Evolutionary conservation across 148 eudicot species (phyloP).

Genomic region (Mesembryanthemum crystallinum): DNA sequence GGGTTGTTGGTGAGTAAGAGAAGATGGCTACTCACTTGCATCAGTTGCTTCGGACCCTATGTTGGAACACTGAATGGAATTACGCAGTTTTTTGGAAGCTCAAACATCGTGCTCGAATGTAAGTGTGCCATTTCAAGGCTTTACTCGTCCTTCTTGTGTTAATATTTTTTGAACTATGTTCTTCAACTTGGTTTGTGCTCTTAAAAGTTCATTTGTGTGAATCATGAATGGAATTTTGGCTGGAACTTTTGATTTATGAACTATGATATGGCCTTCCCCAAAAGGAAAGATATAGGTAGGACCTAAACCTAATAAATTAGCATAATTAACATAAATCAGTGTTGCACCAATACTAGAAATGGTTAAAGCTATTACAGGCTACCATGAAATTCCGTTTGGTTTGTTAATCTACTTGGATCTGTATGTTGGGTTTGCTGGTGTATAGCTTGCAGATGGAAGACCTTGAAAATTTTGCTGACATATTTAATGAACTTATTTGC

Average conservation of each 20-base stretch:
- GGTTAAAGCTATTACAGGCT: neutral
- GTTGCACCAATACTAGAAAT: neutral
- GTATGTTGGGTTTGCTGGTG: neutral
- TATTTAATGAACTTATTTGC: neutral
- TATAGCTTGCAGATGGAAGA: neutral
- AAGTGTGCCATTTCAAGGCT: slow-evolving; percentile 32
- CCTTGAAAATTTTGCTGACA: neutral
- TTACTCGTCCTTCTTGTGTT: slow-evolving; percentile 3
- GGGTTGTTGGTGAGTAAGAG: slow-evolving; percentile 33
- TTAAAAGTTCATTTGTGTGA: neutral
- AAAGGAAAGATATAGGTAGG: neutral
- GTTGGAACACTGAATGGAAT: slow-evolving; percentile 65
- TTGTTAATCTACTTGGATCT: neutral
- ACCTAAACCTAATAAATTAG: no score
- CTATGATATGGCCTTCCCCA: neutral
- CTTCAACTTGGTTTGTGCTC: neutral
- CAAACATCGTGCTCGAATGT: slow-evolving; percentile 70
- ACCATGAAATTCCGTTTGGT: neutral
- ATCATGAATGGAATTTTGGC: neutral
- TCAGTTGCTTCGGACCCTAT: slow-evolving; percentile 63
- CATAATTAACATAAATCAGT: neutral
- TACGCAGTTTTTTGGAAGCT: slow-evolving; percentile 91
- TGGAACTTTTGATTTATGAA: neutral
- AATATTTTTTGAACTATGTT: slow-evolving; percentile 21
- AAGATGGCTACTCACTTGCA: slow-evolving; percentile 70